Base-by-base conservation (phyloP, 345 rosid genomes). In the Populus ilicifolia region DNA sequence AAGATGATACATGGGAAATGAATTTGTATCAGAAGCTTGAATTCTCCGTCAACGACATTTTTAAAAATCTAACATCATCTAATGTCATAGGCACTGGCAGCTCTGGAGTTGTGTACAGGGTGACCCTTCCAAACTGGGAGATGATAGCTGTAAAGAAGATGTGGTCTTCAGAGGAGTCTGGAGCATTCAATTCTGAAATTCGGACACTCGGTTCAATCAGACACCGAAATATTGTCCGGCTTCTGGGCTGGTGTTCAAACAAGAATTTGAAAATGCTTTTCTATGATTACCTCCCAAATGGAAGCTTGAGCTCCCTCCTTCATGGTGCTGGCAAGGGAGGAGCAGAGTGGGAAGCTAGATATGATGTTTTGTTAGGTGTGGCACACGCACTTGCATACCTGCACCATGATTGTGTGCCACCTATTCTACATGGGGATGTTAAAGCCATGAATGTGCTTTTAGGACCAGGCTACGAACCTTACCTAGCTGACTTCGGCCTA, bases 1-100 rank as follows among this genome's bases (percentile, higher is more conserved):
- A 86, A 20, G 72, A 85, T 73, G 90, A 84, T 25, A 74, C 80
- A 16, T 95, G 98, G 98, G 91, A 90, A 80, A 88, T 93, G 76
- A 90, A 90, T 14, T 84, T 93, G 35, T 95, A 89, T 80, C 98
- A 95, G 77, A 95, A 95, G 81, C 90, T 93, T 2, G 96, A 92
- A 6, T 89, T 93, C 82, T 90, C 98, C 1, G 82, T 93, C 21
- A 94, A 89, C 67, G 96, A 92, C 77, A 81, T 92, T 48, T 83
- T 93, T 18, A 80, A 74, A 48, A 85, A 90, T 67, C 83, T 95
- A 36, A 90, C 90, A 23, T 90, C 98, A 7, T 82, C 94, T 0
- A 95, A 93, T 78, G 98, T 95, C 65, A 93, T 95, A 39, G 99
- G 99, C 70, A 95, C 97, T 0, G 99, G 99, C 59, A 92, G 99